Evolutionary conservation across 148 eudicot species (phyloP), one percentile per base, ranked within the genome.

Genomic region (Cornus kousa): DNA sequence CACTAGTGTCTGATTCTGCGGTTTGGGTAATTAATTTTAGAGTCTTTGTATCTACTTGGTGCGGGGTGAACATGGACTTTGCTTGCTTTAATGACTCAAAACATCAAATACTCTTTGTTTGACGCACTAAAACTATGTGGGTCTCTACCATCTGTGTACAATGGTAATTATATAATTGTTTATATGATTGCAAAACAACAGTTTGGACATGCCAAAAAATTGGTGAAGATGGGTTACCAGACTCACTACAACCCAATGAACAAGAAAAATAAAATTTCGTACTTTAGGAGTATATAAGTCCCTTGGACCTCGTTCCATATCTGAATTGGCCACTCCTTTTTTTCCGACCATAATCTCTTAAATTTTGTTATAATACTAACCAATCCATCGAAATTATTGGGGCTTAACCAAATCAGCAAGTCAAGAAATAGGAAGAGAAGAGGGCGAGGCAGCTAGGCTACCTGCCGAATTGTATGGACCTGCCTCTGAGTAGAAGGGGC

Each of bases 171-270:
- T 77, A 80, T 66, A 83, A 83, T 32, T 95, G 97, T 83, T 71
- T 93, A 64, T 78, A 87, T 85, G 99, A 95, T 85, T 95, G 99
- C 80, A 85, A 91, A 83, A 89, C 91, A 35, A 90, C 93, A 37
- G 95, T 95, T 40, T 95, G 99, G 99, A 91, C 92, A 66, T 95
- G 93, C 64, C 83, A 85, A 43, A 81, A 82, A 39, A 83, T 83
- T 71, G 87, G 72, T 70, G 82, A 87, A 68, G 94, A 91, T 88
- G 97, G 93, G 55, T 20, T 67, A 33, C 67, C 89, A 72, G 99
- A 95, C 84, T 86, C 88, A 57, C 93, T 91, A 80, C 99, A 95
- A 85, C 93, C 98, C 48, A 97, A 95, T 85, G 94, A 93, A 74
- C 91, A 91, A 77, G 80, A 93, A 88, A 86, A 95, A 87, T 94